Conservation (phyloP, 2,329 filamentous ascomycete genomes). For the Cladosporium sp. region DNA sequence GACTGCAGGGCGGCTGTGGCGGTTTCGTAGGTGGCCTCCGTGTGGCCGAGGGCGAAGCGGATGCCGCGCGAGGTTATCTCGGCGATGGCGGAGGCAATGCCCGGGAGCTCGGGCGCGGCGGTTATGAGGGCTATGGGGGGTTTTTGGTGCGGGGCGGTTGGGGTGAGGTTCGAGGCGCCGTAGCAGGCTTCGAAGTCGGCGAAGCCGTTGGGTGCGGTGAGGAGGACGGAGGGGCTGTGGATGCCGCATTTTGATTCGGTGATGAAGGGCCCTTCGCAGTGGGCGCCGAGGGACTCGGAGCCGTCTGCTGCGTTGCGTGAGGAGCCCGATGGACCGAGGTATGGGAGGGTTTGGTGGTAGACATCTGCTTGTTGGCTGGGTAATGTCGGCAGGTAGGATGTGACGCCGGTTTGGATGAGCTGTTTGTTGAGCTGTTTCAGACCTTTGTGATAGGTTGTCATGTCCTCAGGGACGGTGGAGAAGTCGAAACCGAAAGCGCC, state of each 20-base stretch:
- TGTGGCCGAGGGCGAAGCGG: conserved; percentile 76
- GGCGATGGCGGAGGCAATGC: conserved; percentile 58
- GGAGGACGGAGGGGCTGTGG: conserved; percentile 69
- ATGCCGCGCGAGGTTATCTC: conserved; percentile 61
- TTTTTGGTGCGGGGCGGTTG: conserved; percentile 28
- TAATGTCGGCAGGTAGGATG: conserved; percentile 78
- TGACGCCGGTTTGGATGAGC: conserved; percentile 74
- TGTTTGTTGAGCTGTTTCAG: conserved; percentile 64
- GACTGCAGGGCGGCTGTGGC: conserved; percentile 64
- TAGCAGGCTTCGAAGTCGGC: conserved; percentile 65
- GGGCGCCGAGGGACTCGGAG: conserved; percentile 80
- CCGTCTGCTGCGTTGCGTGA: conserved; percentile 59
- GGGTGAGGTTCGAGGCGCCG: conserved; percentile 59
- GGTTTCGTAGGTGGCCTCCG: conserved; percentile 79
- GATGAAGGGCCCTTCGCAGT: conserved; percentile 87
- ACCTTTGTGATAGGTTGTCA: conserved; percentile 64
- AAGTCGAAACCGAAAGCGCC: conserved; percentile 92
- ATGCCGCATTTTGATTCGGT: conserved; percentile 78
- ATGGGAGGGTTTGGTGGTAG: conserved; percentile 74
- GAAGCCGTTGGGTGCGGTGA: conserved; percentile 54
- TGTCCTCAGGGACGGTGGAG: conserved; percentile 59
- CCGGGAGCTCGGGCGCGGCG: conserved; percentile 70
- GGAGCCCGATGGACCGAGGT: conserved; percentile 64
- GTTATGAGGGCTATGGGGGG: conserved; percentile 70
- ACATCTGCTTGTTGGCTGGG: conserved; percentile 75